Evolutionary conservation across 169 alveolate species (phyloP).

Genomic region (Eimeria maxima): DNA sequence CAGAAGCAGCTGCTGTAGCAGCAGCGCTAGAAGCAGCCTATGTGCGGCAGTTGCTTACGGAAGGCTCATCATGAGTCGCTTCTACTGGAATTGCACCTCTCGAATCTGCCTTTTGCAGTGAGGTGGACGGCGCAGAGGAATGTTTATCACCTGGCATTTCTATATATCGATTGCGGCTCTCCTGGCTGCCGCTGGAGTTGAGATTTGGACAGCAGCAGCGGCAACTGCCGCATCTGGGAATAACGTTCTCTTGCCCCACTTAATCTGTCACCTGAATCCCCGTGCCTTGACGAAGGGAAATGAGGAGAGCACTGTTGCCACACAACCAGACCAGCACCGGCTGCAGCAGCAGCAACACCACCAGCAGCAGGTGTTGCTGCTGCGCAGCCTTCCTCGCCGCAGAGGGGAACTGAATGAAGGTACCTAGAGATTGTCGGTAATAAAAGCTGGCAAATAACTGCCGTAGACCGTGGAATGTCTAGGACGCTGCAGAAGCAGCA

Average conservation of each 20-base stretch:
- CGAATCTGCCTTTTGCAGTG: not conserved
- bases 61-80: slow-evolving; percentile 5
- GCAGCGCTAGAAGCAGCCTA: not conserved
- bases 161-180: not conserved
- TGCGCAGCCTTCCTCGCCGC: slow-evolving; percentile 28
- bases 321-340: slow-evolving; percentile 21
- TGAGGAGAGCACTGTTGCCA: not conserved
- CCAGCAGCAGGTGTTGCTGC: slow-evolving; percentile 5
- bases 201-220: slow-evolving; percentile 12
- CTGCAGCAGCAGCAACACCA: slow-evolving; percentile 34
- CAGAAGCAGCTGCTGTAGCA: not conserved
- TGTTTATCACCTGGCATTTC: slow-evolving; percentile 8
- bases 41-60: not conserved
- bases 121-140: slow-evolving; percentile 25
- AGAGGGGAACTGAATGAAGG: not conserved
- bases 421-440: not conserved
- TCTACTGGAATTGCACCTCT: not conserved
- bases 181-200: slow-evolving; percentile 38
- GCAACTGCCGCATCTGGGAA: slow-evolving; percentile 43
- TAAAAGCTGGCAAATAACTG: not conserved
- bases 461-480: not conserved
- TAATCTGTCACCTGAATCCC: not conserved
- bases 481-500: slow-evolving; percentile 41
- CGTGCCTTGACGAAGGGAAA: not conserved
- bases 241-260: not conserved